These are phyloP conservation scores for Ceratocystis lukuohia DNA, from an alignment of 2,329 filamentous ascomycete species.

Conservation along the genomic window DNA sequence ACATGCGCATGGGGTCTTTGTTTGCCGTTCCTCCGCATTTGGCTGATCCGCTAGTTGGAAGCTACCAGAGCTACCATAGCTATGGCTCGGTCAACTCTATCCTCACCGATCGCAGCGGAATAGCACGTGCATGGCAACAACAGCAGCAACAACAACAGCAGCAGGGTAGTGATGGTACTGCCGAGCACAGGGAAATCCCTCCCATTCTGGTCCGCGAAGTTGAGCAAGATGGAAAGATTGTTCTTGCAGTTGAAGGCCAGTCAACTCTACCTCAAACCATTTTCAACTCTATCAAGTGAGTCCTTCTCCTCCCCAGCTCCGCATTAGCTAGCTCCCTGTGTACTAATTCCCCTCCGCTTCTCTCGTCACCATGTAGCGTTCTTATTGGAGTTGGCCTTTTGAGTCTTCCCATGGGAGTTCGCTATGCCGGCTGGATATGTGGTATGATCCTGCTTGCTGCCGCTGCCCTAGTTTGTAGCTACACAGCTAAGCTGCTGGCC, in stretches of 20 bases:
- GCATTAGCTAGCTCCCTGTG: not conserved
- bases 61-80: constrained; percentile 45
- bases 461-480: constrained; percentile 63
- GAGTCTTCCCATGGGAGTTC: constrained; percentile 75
- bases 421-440: constrained; percentile 76
- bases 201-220: constrained; percentile 80
- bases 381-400: constrained; percentile 82
- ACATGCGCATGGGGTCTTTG: constrained; percentile 33
- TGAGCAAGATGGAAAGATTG: constrained; percentile 73
- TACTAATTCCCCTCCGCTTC: constrained; percentile 18
- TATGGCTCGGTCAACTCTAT: constrained; percentile 39
- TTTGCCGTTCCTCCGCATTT: constrained; percentile 48
- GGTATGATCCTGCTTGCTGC: constrained; percentile 63
- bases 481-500: constrained; percentile 73
- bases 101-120: constrained; percentile 14
- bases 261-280: constrained; percentile 92
- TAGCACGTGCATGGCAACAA: constrained; percentile 23
- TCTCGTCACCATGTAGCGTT: constrained; percentile 34
- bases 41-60: constrained; percentile 56
- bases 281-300: constrained; percentile 81
- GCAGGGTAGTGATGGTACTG: constrained; percentile 23
- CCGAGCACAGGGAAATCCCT: constrained; percentile 46
- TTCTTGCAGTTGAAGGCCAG: constrained; percentile 76
- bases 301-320: constrained; percentile 1
- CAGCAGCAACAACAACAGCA: constrained; percentile 23